A percentile compares a stretch with the other conserved stretches of the same genome.
Evolutionary conservation across 495 filamentous ascomycete genomes (phyloP).

Genomic region (Daldinia concentrica): DNA sequence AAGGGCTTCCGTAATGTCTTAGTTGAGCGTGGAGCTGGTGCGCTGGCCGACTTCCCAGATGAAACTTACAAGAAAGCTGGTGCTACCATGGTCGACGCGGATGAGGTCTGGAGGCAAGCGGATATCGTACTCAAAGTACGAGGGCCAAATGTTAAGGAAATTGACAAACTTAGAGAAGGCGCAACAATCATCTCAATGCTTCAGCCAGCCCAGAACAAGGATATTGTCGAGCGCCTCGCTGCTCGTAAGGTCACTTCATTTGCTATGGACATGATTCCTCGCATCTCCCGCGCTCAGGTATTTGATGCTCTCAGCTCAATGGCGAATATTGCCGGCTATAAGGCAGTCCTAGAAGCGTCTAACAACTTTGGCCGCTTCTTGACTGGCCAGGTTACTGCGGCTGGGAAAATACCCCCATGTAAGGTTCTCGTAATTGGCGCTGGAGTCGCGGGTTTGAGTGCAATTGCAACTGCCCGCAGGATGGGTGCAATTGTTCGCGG

Average conservation of each 20-base stretch:
- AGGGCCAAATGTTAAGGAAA: conserved; percentile 71
- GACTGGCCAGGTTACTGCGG: conserved; percentile 84
- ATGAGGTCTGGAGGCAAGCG: conserved; percentile 70
- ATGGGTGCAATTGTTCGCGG: conserved; percentile 86
- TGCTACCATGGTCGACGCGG: conserved; percentile 71
- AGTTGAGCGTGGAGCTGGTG: conserved; percentile 78
- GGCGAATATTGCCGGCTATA: conserved; percentile 90
- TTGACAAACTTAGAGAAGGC: conserved; percentile 66
- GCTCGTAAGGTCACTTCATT: conserved; percentile 71
- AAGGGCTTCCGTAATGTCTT: conserved; percentile 79
- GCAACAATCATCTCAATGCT: conserved; percentile 78
- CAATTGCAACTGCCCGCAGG: conserved; percentile 80
- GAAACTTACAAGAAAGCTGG: conserved; percentile 76
- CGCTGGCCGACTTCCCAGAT: conserved; percentile 75
- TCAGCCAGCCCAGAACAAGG: conserved; percentile 76
- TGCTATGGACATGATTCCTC: conserved; percentile 86
- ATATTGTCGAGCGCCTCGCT: conserved; percentile 72
- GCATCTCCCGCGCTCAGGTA: conserved; percentile 81
- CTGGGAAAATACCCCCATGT: conserved; percentile 82
- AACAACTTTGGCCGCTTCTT: conserved; percentile 84
- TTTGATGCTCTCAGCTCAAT: conserved; percentile 86
- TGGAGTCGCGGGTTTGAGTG: conserved; percentile 81
- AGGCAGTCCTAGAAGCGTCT: conserved; percentile 82
- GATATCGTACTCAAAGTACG: conserved; percentile 84
- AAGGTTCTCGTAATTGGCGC: conserved; percentile 86